Evolutionary conservation across 1,284 basidiomycete species (phyloP).

Genomic region (Fomitopsis betulina): DNA sequence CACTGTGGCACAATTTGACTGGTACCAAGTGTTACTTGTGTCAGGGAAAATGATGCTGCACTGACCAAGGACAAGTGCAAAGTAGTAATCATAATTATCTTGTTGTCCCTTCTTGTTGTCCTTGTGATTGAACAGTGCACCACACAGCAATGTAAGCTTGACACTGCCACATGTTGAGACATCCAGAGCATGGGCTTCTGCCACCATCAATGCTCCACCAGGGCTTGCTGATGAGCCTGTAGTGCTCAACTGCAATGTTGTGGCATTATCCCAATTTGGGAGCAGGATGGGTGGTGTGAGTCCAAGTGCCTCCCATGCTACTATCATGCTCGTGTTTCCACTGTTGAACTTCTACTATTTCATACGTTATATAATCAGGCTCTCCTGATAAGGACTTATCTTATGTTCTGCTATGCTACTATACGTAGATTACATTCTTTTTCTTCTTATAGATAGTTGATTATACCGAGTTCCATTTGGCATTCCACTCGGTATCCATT

Average conservation of each 20-base stretch:
- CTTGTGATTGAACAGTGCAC: constrained; percentile 27
- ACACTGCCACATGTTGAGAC: constrained; percentile 19
- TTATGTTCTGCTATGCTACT: too few species aligned
- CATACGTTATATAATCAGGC: too few species aligned
- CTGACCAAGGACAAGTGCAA: background rate
- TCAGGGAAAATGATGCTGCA: constrained; percentile 12
- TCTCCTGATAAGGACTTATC: too few species aligned
- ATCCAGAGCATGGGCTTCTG: background rate
- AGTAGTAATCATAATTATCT: constrained; percentile 15
- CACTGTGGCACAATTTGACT: constrained; percentile 21
- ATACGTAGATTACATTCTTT: too few species aligned
- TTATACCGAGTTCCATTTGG: too few species aligned
- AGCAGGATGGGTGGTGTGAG: constrained; percentile 13
- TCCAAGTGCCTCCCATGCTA: constrained; percentile 16
- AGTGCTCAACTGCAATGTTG: too few species aligned
- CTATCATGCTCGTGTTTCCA: constrained; percentile 17
- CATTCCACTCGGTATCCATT: too few species aligned
- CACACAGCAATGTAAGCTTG: constrained; percentile 25
- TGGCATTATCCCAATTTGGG: background rate
- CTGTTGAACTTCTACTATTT: too few species aligned
- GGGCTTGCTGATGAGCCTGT: too few species aligned
- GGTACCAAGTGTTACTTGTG: constrained; percentile 27
- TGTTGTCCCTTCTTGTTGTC: constrained; percentile 21
- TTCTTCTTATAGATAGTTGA: too few species aligned
- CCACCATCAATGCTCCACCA: background rate